Percentiles rank a stretch among this genome's conserved stretches.
Conservation (phyloP, 129 eudicot genomes). For the Rutidosis leptorrhynchoides region DNA sequence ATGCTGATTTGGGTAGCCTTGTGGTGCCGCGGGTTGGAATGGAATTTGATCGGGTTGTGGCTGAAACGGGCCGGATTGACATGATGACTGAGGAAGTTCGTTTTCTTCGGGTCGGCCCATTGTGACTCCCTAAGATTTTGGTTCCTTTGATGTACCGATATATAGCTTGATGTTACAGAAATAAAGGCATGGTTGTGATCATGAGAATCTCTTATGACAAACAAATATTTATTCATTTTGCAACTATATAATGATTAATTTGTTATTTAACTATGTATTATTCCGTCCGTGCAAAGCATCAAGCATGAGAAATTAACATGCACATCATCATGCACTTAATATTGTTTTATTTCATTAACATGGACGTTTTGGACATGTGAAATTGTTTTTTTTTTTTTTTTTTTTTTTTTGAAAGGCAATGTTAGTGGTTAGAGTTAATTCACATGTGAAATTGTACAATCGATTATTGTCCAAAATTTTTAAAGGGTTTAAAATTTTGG, state of each 20-base stretch:
- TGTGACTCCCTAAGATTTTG: constrained; percentile 1
- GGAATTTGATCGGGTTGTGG: not conserved
- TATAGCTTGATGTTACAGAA: not conserved
- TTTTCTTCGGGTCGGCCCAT: constrained; percentile 10
- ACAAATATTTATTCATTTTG: not conserved
- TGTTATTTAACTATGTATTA: no score
- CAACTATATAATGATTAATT: not conserved
- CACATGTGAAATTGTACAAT: no score
- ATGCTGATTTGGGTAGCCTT: constrained; percentile 15
- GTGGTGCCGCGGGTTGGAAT: not conserved
- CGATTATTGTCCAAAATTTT: no score
- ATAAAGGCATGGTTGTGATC: not conserved
- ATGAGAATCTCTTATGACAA: not conserved
- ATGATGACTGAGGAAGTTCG: not conserved
- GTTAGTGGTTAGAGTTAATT: no score
- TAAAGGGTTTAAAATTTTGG: no score
- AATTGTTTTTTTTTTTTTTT: no score
- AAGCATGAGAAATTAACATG: no score
- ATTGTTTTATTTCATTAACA: no score
- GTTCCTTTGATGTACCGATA: not conserved
- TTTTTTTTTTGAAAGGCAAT: no score
- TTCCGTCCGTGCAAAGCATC: no score
- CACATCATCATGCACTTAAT: not conserved
- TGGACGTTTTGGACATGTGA: no score
- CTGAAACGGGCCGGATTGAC: not conserved